phyloP scores from a whole-genome alignment of 257 asterid species.

The Voacanga thouarsii region DNA sequence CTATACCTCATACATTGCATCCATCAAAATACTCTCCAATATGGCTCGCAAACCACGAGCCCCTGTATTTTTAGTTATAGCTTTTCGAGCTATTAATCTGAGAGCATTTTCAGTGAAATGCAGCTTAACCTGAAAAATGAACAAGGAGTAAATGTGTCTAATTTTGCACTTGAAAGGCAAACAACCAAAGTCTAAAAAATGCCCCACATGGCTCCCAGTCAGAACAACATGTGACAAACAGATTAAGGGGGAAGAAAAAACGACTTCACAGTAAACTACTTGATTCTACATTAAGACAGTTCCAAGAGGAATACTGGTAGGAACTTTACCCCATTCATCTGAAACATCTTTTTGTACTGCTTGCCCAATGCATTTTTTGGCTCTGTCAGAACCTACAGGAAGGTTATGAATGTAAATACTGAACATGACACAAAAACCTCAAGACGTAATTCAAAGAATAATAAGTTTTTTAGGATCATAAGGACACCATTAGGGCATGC shows the following conservation, averaged over 20 bases:
- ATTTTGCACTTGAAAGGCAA: neutral
- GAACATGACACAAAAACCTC: slow-evolving; percentile 10
- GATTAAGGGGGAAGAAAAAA: neutral
- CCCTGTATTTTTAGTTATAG: slow-evolving; percentile 87
- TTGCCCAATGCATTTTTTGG: slow-evolving; percentile 95
- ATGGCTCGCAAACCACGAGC: slow-evolving; percentile 93
- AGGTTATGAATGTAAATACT: neutral
- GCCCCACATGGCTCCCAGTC: neutral
- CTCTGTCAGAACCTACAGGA: slow-evolving; percentile 82
- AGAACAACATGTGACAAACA: neutral
- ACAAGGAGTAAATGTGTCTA: neutral
- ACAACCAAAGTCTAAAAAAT: neutral
- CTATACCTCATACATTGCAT: slow-evolving; percentile 96
- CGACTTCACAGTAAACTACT: neutral
- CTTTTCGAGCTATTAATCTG: slow-evolving; percentile 80
- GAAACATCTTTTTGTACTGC: slow-evolving; percentile 96
- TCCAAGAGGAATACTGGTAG: neutral
- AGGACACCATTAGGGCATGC: neutral
- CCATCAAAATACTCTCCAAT: slow-evolving; percentile 90
- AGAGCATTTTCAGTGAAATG: slow-evolving; percentile 89
- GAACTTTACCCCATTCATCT: slow-evolving; percentile 80
- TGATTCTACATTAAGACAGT: neutral
- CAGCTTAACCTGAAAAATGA: slow-evolving; percentile 69
- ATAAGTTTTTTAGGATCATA: neutral
- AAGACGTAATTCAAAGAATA: neutral